Evolutionary conservation across 2,329 filamentous ascomycete genomes (phyloP), one percentile per base, ranked within the genome.

Genomic region (Aspergillus sp.): DNA sequence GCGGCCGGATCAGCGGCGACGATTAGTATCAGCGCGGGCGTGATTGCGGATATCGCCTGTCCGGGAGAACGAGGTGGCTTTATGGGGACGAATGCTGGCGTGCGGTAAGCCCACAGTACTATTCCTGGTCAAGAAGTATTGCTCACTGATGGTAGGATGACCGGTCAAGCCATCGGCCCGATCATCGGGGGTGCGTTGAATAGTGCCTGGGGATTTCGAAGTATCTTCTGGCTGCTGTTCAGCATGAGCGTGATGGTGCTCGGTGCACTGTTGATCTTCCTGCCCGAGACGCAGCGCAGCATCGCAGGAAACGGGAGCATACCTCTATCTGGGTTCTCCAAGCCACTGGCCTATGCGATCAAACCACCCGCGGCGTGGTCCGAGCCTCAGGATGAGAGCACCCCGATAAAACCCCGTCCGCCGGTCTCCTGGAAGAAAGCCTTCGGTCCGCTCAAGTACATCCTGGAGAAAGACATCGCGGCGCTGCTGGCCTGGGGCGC

Each of bases 401-500:
- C 17, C 44, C 47, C 14, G 68, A 64, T 7, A 49, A 45, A 25
- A 7, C 44, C 48, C 17, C 41, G 31, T 10, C 11, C 25, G 5
- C 36, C 49, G 19, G 23, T 77, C 1, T 70, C 68, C 0, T 29
- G 58, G 14, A 70, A 58, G 6, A 74, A 66, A 3, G 64, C 76
- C 11, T 21, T 75, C 2, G 62, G 65, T 6, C 76, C 77, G 0
- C 58, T 80, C 2, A 61, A 59, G 11, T 71, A 77, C 50, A 65
- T 80, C 3, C 55, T 59, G 6, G 74, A 80, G 51, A 78, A 78
- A 54, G 78, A 80, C 47, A 72, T 80, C 13, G 67, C 77, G 41
- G 63, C 72, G 42, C 72, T 70, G 3, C 60, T 80, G 0, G 60
- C 77, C 47, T 80, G 72, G 38, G 74, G 76, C 40, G 70, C 70